Evolutionary conservation across 1,139 yeast genomes (phyloP), one percentile per base, ranked within the genome.

Genomic region (Magnusiomyces sp.): DNA sequence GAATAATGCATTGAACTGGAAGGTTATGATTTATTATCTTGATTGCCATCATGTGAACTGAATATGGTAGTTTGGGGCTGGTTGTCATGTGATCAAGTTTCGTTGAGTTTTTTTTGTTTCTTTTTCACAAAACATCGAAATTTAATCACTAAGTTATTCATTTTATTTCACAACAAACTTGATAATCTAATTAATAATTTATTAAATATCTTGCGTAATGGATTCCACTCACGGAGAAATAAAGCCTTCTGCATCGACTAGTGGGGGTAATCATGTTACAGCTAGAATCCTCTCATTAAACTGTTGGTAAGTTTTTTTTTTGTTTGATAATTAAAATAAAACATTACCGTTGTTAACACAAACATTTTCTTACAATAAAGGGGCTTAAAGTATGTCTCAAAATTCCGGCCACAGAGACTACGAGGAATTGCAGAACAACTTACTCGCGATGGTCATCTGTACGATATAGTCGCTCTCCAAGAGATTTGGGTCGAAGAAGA

Each of bases 401-500:
- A 82, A 59, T 70, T 70, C 54, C 72, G 98, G 38, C 67, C 69
- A 45, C 75, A 74, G 56, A 71, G 99, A 45, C 71, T 92, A 27
- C 65, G 62, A 29, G 95, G 90, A 3, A 84, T 92, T 33, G 95
- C 95, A 0, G 76, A 81, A 43, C 70, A 76, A 48, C 67, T 92
- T 6, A 79, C 82, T 0, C 58, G 57, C 1, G 62, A 62, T 7
- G 71, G 71, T 9, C 73, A 74, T 23, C 72, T 75, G 31, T 89
- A 84, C 65, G 97, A 92, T 65, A 75, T 92, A 13, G 77, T 92
- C 11, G 96, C 96, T 0, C 71, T 92, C 20, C 98, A 92, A 65
- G 98, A 92, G 65, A 75, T 94, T 9, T 92, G 99, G 99, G 83
- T 84, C 44, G 76, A 80, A 56, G 80, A 76, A 44, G 98, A 92